Conservation (phyloP, 1,284 basidiomycete species). For the Nidula niveotomentosa region DNA sequence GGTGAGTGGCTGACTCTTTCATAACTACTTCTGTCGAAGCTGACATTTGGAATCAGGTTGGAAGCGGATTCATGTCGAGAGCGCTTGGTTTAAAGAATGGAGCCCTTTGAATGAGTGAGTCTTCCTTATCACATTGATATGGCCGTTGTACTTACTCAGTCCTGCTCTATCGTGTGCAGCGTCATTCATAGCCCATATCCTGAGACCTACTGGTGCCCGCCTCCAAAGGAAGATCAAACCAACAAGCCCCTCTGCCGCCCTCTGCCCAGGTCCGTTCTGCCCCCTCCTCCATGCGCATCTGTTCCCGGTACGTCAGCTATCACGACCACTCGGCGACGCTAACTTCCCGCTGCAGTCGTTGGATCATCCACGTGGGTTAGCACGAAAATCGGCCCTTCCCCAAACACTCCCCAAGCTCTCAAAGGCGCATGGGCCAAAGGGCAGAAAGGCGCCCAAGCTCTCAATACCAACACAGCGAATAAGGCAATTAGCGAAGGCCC, state of each 20-base stretch:
- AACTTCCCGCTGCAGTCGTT: slow-evolving; percentile 25
- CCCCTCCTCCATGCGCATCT: slow-evolving; percentile 25
- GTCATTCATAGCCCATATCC: slow-evolving; percentile 55
- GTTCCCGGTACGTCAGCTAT: slow-evolving; percentile 26
- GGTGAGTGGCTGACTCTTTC: slow-evolving; percentile 21
- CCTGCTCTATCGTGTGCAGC: slow-evolving; percentile 15
- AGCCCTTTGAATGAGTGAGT: slow-evolving; percentile 34
- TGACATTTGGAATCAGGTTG: slow-evolving; percentile 43
- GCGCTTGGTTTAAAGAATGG: slow-evolving; percentile 57
- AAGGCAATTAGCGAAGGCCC: too few species aligned
- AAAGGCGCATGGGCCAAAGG: slow-evolving; percentile 3
- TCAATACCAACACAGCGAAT: neutral
- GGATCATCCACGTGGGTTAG: slow-evolving; percentile 36
- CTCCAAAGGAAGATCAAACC: slow-evolving; percentile 54
- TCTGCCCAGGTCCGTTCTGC: slow-evolving; percentile 40
- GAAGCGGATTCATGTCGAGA: slow-evolving; percentile 54
- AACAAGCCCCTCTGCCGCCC: slow-evolving; percentile 56
- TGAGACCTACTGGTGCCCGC: slow-evolving; percentile 44
- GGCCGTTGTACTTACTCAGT: slow-evolving; percentile 1
- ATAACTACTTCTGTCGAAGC: neutral
- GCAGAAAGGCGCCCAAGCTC: neutral
- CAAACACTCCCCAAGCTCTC: neutral
- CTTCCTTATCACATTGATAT: neutral
- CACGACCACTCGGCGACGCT: neutral
- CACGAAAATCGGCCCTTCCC: slow-evolving; percentile 13